Base-by-base conservation (phyloP, 2,329 filamentous ascomycete genomes). In the Calonectria crousiana region DNA sequence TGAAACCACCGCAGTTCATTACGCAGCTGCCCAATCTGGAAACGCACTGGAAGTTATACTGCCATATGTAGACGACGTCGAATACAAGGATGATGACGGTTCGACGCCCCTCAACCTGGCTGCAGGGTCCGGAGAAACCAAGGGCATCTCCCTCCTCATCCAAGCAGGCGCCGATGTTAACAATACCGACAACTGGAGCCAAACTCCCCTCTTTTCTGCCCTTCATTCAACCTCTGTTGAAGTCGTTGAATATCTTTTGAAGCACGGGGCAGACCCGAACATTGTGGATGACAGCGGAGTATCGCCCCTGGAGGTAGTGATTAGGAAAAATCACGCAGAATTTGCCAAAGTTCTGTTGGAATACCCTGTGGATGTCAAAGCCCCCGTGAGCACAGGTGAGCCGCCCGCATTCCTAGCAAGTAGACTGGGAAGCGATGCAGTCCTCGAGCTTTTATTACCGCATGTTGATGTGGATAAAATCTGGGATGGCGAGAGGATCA, bases 1-100 rank as follows among this genome's bases (percentile, higher is more conserved):
- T 26, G 76, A 76, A 13, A 76, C 72, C 10, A 77, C 76, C 9
- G 76, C 77, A 4, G 44, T 74, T 18, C 77, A 78, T 60, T 75
- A 74, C 64, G 77, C 77, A 9, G 77, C 76, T 20, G 72, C 66
- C 18, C 76, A 74, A 32, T 53, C 47, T 3, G 76, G 76, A 26
- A 65, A 62, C 20, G 68, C 71, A 6, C 66, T 78, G 11, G 73
- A 75, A 34, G 47, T 78, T 8, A 60, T 78, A 41, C 28, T 78
- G 8, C 77, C 75, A 20, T 78, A 75, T 41, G 56, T 71, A 20
- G 52, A 69, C 26, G 70, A 78, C 34, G 23, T 78, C 23, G 51
- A 78, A 23, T 49, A 74, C 2, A 65, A 67, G 18, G 75, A 78
- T 26, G 72, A 69, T 28, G 68, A 76, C 6, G 76, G 76, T 8